Percentiles rank a stretch among this genome's conserved stretches.
Evolutionary conservation across 306 rosid genomes (phyloP).

Genomic region (Citrullus mucosospermus): DNA sequence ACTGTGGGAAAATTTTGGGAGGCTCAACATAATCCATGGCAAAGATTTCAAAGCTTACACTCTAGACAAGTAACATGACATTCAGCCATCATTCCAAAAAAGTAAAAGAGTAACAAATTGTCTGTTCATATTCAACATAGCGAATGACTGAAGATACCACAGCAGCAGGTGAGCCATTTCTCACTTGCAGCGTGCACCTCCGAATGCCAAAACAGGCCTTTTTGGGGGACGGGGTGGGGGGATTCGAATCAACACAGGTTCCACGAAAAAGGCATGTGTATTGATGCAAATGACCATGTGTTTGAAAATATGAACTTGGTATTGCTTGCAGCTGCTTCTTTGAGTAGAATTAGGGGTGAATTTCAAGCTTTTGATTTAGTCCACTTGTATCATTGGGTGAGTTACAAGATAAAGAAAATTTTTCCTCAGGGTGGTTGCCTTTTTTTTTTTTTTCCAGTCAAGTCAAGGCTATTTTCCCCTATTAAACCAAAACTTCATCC

Average conservation of each 20-base stretch:
- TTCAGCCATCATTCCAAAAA: neutral
- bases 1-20: neutral
- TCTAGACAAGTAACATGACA: neutral
- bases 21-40: neutral
- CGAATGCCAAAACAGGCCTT: neutral
- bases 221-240: neutral
- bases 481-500: too few species aligned
- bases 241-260: neutral
- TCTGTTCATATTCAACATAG: neutral
- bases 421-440: too few species aligned
- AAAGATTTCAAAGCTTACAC: neutral
- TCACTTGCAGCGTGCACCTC: neutral
- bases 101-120: neutral
- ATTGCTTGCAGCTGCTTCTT: neutral
- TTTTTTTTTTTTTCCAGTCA: too few species aligned
- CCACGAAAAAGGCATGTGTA: neutral
- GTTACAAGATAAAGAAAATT: too few species aligned
- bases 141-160: neutral
- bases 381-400: too few species aligned
- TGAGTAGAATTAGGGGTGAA: too few species aligned
- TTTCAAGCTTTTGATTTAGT: too few species aligned
- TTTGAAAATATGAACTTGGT: neutral
- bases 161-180: neutral
- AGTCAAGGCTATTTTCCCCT: too few species aligned
- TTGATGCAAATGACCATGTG: neutral